A percentile compares a stretch with the other conserved stretches of the same genome.
phyloP scores from a whole-genome alignment of 2,329 filamentous ascomycete genomes.

The Venturia asperata region DNA sequence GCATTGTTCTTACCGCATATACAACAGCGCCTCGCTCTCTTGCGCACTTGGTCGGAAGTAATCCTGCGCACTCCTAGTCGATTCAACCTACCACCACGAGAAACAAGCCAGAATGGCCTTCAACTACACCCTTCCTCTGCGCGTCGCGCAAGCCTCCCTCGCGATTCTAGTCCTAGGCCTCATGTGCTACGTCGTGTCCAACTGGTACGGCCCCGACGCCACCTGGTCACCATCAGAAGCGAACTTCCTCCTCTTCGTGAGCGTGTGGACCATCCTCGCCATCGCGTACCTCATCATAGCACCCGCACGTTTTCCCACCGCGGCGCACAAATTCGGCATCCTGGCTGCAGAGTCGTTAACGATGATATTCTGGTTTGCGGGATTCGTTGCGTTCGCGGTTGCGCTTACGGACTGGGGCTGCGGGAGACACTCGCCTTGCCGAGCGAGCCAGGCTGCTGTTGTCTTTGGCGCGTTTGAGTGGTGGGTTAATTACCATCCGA shows the following conservation, averaged over 20 bases:
- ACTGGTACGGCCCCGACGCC: slow-evolving; percentile 45
- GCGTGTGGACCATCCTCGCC: slow-evolving; percentile 66
- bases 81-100: neutral
- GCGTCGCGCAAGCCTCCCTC: slow-evolving; percentile 60
- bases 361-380: slow-evolving; percentile 84
- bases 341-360: slow-evolving; percentile 65
- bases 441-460: slow-evolving; percentile 54
- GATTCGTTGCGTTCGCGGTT: slow-evolving; percentile 69
- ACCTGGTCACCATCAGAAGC: slow-evolving; percentile 48
- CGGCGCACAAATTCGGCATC: slow-evolving; percentile 59
- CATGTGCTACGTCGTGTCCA: slow-evolving; percentile 56
- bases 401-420: slow-evolving; percentile 53
- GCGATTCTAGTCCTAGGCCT: slow-evolving; percentile 68
- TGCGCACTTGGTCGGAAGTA: too few species aligned
- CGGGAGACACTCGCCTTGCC: slow-evolving; percentile 48
- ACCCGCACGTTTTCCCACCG: slow-evolving; percentile 26
- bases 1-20: neutral
- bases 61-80: neutral
- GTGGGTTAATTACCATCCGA: slow-evolving; percentile 28
- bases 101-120: slow-evolving; percentile 13
- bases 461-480: slow-evolving; percentile 62
- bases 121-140: slow-evolving; percentile 50
- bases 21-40: neutral
- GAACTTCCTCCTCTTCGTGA: slow-evolving; percentile 74
- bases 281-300: slow-evolving; percentile 52